Conservation (phyloP, 2,329 filamentous ascomycete genomes). For the Neonectria hederae region DNA sequence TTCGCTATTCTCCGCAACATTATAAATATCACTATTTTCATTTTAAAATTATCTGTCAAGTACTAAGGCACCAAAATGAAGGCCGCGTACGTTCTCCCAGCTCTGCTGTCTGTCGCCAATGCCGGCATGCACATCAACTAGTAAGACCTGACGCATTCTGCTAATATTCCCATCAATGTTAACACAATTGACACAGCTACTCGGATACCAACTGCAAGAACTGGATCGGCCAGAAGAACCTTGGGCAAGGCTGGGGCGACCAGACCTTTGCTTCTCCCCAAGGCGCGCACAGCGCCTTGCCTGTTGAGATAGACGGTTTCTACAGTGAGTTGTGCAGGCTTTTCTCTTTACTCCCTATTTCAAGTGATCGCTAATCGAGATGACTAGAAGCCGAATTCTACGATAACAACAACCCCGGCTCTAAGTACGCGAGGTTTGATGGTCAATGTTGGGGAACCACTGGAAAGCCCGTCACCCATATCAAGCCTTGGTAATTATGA, state of each 20-base stretch:
- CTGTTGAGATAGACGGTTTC: background rate
- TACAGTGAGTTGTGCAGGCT: conserved; percentile 2
- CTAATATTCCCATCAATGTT: background rate
- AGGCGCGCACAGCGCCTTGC: conserved; percentile 2
- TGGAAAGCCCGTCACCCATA: conserved; percentile 7
- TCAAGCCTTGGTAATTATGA: conserved; percentile 6
- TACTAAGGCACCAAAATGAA: conserved; percentile 7
- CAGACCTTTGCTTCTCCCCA: conserved; percentile 3
- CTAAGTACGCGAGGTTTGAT: conserved; percentile 7
- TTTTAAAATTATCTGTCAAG: background rate
- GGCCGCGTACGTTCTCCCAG: conserved; percentile 5
- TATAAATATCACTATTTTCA: background rate
- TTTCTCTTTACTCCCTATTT: background rate
- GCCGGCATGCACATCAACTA: conserved; percentile 18
- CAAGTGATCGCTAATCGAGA: background rate
- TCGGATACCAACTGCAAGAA: conserved; percentile 21
- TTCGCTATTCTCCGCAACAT: background rate
- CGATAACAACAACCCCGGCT: conserved; percentile 9
- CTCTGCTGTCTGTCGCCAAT: conserved; percentile 9
- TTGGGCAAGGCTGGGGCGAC: conserved; percentile 9
- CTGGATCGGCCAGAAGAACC: conserved; percentile 17
- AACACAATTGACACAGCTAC: conserved; percentile 6
- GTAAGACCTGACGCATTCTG: background rate
- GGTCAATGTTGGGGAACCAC: conserved; percentile 15
- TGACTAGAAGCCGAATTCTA: conserved; percentile 6